Conservation (phyloP, 192 early-diverging fungal species). For the Allomyces macrogynus region DNA sequence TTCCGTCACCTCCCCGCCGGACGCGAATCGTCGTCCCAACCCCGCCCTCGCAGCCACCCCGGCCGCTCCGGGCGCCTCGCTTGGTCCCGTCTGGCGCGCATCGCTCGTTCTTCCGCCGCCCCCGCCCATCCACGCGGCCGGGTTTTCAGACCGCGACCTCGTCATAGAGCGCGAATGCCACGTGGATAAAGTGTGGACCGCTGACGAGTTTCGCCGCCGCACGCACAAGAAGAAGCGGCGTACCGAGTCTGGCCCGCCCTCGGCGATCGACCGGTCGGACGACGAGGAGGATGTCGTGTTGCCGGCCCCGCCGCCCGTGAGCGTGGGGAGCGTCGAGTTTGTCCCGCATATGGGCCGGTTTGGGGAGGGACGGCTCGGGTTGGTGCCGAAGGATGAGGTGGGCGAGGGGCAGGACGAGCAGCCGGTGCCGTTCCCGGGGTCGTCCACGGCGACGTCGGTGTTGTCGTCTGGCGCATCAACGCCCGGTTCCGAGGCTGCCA, state of each 20-base stretch:
- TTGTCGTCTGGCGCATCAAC: neutral
- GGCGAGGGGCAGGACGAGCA: neutral
- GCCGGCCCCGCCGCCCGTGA: neutral
- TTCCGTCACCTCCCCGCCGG: too few relatives aligned
- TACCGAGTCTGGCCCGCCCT: neutral
- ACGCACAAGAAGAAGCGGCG: neutral
- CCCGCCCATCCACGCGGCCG: neutral
- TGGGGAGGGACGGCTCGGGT: neutral
- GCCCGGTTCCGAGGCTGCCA: too few relatives aligned
- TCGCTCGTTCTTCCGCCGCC: neutral
- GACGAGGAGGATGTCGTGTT: too few relatives aligned
- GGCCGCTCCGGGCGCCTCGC: neutral
- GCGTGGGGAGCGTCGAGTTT: neutral
- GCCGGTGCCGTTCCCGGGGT: neutral
- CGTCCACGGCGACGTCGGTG: too few relatives aligned
- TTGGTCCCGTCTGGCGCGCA: neutral
- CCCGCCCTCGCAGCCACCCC: too few relatives aligned
- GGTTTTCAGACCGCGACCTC: neutral
- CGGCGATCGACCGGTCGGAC: too few relatives aligned
- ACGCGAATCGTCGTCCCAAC: too few relatives aligned
- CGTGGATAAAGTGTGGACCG: neutral
- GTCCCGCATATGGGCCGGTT: neutral
- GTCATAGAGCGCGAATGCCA: neutral
- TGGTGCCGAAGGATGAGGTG: neutral
- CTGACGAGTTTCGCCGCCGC: neutral